These are phyloP conservation scores for Marchantia paleacea DNA, from an alignment of 225 moss, liverwort and hornwort species.

Conservation along the genomic window DNA sequence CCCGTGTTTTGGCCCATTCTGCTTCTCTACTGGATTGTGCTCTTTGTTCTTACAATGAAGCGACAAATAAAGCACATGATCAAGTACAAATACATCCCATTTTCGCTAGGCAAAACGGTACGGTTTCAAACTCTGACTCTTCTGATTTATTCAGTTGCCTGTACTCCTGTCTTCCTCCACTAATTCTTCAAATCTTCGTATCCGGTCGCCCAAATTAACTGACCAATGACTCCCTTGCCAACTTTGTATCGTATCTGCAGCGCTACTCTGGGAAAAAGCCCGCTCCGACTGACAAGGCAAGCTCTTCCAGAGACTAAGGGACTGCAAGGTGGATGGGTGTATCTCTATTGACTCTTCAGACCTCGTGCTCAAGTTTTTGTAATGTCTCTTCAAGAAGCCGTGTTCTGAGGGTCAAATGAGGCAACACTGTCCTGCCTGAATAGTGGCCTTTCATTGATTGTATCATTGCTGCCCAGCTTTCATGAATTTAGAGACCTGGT, in stretches of 20 bases:
- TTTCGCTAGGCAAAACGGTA: slow-evolving; percentile 99
- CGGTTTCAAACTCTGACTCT: not conserved
- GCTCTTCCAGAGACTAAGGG: slow-evolving; percentile 96
- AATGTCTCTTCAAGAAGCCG: slow-evolving; percentile 7
- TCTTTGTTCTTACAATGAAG: slow-evolving; percentile 98
- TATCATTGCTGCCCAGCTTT: slow-evolving; percentile 28
- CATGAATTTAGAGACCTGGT: slow-evolving; percentile 18
- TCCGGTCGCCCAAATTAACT: not conserved
- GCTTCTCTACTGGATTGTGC: slow-evolving; percentile 95
- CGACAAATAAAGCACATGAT: slow-evolving; percentile 99
- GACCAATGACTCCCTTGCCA: not conserved
- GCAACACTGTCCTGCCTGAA: slow-evolving; percentile 20
- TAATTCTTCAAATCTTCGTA: not conserved
- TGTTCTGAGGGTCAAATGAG: slow-evolving; percentile 29
- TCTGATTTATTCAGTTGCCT: not conserved
- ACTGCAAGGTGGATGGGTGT: slow-evolving; percentile 58
- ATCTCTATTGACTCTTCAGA: slow-evolving; percentile 48
- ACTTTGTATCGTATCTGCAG: slow-evolving; percentile 50
- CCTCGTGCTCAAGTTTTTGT: slow-evolving; percentile 26
- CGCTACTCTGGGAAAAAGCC: slow-evolving; percentile 86
- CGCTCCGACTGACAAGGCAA: slow-evolving; percentile 88
- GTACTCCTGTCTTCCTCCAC: not conserved
- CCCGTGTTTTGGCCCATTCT: slow-evolving; percentile 99
- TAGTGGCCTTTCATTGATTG: slow-evolving; percentile 26
- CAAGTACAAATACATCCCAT: slow-evolving; percentile 94